Percentiles rank a stretch among this genome's conserved stretches.
These are phyloP conservation scores for Grosmannia clavigera DNA, from an alignment of 2,329 filamentous ascomycete genomes.

Conservation along the genomic window DNA sequence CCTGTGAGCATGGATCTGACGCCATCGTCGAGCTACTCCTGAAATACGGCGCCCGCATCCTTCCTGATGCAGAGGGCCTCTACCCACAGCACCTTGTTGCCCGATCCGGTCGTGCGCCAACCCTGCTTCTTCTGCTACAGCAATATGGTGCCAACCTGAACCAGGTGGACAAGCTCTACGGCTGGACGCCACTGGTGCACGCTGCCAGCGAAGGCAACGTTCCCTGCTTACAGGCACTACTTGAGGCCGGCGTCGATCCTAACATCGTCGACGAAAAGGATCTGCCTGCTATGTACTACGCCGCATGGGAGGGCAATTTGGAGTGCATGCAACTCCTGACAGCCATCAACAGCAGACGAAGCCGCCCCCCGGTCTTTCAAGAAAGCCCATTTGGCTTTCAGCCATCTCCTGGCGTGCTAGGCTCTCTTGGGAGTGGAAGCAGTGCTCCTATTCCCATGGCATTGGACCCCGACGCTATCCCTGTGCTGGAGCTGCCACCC, in stretches of 20 bases:
- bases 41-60: slow-evolving; percentile 63
- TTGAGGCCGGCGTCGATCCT: slow-evolving; percentile 67
- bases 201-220: slow-evolving; percentile 94
- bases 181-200: slow-evolving; percentile 94
- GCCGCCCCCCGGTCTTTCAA: slow-evolving; percentile 13
- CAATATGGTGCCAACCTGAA: slow-evolving; percentile 81
- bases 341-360: slow-evolving; percentile 33
- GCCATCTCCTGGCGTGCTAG: not conserved
- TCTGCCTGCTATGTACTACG: slow-evolving; percentile 93
- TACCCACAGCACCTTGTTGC: slow-evolving; percentile 97
- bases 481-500: slow-evolving; percentile 79
- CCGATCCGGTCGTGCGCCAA: slow-evolving; percentile 69
- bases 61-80: slow-evolving; percentile 91
- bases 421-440: slow-evolving; percentile 30
- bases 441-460: slow-evolving; percentile 47
- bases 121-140: slow-evolving; percentile 68
- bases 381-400: slow-evolving; percentile 31
- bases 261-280: slow-evolving; percentile 83
- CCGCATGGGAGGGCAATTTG: slow-evolving; percentile 92
- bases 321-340: slow-evolving; percentile 86
- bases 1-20: slow-evolving; percentile 83
- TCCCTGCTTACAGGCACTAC: slow-evolving; percentile 67
- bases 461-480: slow-evolving; percentile 77
- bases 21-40: slow-evolving; percentile 77
- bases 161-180: slow-evolving; percentile 88